These are phyloP conservation scores for Arthrobotrys iridis DNA, from an alignment of 2,329 filamentous ascomycete genomes.

Conservation along the genomic window DNA sequence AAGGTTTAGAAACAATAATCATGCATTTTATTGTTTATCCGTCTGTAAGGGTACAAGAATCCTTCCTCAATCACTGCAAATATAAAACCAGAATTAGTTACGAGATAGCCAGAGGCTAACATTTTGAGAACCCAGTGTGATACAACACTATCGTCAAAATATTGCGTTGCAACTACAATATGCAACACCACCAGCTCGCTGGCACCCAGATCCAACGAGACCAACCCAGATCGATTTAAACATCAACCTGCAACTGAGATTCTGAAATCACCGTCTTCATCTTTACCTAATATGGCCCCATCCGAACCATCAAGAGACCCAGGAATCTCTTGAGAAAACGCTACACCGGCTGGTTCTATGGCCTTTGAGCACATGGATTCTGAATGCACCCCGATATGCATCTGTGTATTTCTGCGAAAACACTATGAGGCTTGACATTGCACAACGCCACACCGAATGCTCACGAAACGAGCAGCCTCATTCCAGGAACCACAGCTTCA, in stretches of 20 bases:
- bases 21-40: no score
- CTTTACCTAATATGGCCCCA: neutral
- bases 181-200: conserved; percentile 3
- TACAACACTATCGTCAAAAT: no score
- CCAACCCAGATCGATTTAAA: no score
- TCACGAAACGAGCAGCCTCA: neutral
- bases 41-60: no score
- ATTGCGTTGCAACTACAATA: neutral
- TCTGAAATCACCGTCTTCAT: neutral
- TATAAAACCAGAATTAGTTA: no score
- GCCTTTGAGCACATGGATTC: neutral
- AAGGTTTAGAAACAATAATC: no score
- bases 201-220: neutral
- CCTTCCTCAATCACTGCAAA: no score
- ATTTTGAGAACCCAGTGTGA: no score
- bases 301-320: neutral
- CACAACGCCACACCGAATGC: conserved; percentile 9
- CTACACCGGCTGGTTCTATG: neutral
- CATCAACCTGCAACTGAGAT: conserved; percentile 11
- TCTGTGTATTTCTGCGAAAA: neutral
- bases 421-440: conserved; percentile 1
- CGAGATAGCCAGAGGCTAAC: no score
- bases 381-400: neutral
- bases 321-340: neutral
- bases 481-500: neutral